Conservation (phyloP, 352 stramenopile genomes). For the Phytophthora cryptogea region DNA sequence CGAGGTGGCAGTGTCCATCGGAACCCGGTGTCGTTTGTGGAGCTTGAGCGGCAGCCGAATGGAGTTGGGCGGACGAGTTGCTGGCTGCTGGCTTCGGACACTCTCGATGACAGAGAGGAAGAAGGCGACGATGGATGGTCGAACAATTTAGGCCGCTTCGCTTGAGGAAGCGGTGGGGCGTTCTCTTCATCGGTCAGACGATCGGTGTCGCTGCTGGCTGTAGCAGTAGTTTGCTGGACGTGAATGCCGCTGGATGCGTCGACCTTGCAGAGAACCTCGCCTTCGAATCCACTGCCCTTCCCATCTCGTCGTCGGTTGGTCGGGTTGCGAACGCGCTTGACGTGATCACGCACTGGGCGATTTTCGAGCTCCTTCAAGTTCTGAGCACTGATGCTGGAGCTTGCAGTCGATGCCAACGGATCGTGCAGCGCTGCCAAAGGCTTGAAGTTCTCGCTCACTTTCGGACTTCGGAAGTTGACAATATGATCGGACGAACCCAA, state of each 20-base stretch:
- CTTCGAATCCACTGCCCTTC: conserved; percentile 69
- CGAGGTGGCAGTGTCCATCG: conserved; percentile 26
- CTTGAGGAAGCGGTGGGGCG: conserved; percentile 11
- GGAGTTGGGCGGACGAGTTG: conserved; percentile 35
- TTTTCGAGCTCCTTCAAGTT: conserved; percentile 57
- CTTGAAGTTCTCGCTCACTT: conserved; percentile 81
- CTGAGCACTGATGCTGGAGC: conserved; percentile 13
- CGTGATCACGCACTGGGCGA: conserved; percentile 36
- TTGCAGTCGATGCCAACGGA: conserved; percentile 2
- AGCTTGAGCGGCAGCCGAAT: conserved; percentile 26
- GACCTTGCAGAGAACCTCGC: conserved; percentile 64
- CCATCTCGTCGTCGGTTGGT: conserved; percentile 53
- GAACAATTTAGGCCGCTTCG: conserved; percentile 29
- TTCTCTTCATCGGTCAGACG: conserved; percentile 29
- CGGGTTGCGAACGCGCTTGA: conserved; percentile 63
- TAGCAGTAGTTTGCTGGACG: conserved; percentile 3
- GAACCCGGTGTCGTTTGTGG: conserved; percentile 1
- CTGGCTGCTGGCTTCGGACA: conserved; percentile 22
- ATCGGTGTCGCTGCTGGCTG: conserved; percentile 9
- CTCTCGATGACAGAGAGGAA: conserved; percentile 21
- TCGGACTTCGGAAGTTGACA: conserved; percentile 77
- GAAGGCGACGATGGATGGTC: conserved; percentile 12
- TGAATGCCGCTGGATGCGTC: conserved; percentile 29
- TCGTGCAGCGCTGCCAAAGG: conserved; percentile 41
- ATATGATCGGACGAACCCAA: conserved; percentile 73